These are phyloP conservation scores for Umbelopsis sp. DNA, from an alignment of 192 early-diverging fungal genomes.

Conservation along the genomic window DNA sequence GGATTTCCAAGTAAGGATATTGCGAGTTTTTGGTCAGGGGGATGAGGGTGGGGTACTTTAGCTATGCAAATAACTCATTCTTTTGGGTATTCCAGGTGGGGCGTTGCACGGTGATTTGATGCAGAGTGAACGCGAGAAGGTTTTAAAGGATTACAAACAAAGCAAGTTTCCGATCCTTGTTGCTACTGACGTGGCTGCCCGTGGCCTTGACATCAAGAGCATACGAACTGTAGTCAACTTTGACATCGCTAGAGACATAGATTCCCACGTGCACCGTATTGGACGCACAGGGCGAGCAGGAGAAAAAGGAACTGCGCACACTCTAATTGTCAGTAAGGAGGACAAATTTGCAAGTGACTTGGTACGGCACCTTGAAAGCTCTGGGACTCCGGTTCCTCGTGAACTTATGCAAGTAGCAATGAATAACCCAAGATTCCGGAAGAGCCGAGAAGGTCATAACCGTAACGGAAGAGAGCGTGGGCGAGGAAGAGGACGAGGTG, in stretches of 20 bases:
- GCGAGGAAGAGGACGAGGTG: constrained; percentile 44
- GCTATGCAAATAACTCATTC: constrained; percentile 5
- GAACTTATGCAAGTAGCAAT: constrained; percentile 48
- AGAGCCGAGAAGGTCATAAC: constrained; percentile 33
- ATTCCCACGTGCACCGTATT: constrained; percentile 80
- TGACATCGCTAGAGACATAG: constrained; percentile 81
- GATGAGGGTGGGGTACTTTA: neutral
- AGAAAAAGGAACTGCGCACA: constrained; percentile 67
- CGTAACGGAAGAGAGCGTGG: constrained; percentile 51
- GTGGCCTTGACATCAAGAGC: constrained; percentile 80
- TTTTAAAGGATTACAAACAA: constrained; percentile 67
- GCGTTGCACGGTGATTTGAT: constrained; percentile 79
- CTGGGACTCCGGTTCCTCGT: constrained; percentile 49
- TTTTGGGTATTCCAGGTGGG: constrained; percentile 37
- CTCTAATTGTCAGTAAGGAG: constrained; percentile 63
- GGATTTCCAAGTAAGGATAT: constrained; percentile 60
- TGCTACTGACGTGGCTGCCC: constrained; percentile 70
- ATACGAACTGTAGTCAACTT: constrained; percentile 80
- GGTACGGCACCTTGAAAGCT: constrained; percentile 61
- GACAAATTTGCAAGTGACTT: constrained; percentile 66
- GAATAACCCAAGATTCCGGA: constrained; percentile 66
- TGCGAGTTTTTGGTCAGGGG: neutral
- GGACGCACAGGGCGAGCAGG: constrained; percentile 74
- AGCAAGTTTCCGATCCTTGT: constrained; percentile 62
- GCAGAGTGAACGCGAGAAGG: constrained; percentile 75